Evolutionary conservation across 1,284 basidiomycete genomes (phyloP).

Genomic region (Serendipita sp.): DNA sequence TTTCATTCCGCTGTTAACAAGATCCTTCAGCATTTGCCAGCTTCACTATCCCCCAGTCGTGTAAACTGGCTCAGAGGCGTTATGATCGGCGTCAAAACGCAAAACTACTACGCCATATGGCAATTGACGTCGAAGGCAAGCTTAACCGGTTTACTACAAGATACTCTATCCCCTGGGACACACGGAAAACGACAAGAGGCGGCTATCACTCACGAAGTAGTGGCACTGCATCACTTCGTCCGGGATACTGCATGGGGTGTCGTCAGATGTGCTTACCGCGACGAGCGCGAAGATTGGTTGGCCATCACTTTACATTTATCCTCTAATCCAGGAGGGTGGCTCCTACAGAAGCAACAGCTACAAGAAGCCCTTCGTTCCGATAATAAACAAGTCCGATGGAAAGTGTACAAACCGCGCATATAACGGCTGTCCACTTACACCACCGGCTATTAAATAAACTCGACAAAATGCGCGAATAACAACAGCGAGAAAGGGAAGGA

Average conservation of each 20-base stretch:
- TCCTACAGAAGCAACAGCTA: background rate
- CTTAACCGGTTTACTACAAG: background rate
- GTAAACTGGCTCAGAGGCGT: background rate
- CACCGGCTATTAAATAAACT: background rate
- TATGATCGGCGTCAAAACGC: background rate
- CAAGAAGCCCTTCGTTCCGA: background rate
- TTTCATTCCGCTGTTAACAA: background rate
- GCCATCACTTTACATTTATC: background rate
- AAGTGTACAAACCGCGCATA: background rate
- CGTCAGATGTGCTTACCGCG: background rate
- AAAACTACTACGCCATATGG: background rate
- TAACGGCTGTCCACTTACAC: background rate
- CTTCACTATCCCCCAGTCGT: background rate
- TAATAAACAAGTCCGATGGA: background rate
- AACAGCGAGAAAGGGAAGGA: background rate
- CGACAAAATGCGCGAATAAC: background rate
- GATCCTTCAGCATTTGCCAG: background rate
- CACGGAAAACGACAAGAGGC: background rate
- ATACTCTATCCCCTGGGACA: background rate
- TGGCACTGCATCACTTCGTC: background rate
- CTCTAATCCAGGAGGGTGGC: background rate
- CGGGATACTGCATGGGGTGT: background rate
- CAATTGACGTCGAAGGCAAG: background rate
- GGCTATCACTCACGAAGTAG: background rate
- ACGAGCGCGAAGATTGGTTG: background rate